Evolutionary conservation across 2,329 filamentous ascomycete genomes (phyloP), one percentile per base, ranked within the genome.

Genomic region (Falciphora oryzae): DNA sequence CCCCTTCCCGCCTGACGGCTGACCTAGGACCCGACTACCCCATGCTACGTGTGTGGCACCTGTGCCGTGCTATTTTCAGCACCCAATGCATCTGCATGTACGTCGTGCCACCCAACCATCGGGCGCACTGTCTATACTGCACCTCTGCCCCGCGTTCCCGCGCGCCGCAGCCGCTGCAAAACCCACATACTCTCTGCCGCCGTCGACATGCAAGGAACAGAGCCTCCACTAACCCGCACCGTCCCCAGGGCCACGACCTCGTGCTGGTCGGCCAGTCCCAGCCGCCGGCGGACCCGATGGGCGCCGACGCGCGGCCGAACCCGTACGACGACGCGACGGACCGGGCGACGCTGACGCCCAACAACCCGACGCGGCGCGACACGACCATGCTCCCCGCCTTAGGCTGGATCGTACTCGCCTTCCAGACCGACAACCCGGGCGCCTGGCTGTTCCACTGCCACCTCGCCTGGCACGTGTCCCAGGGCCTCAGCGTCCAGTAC

Each of bases 401-500:
- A 27, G 63, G 63, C 35, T 60, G 58, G 57, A 28, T 53, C 35
- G 63, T 64, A 18, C 27, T 64, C 57, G 57, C 57, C 44, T 64
- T 60, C 57, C 25, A 38, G 14, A 60, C 63, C 28, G 32, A 60
- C 22, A 64, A 64, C 57, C 63, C 63, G 38, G 63, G 63, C 35
- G 63, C 63, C 57, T 64, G 63, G 63, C 57, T 64, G 29, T 64
- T 64, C 57, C 63, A 64, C 63, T 64, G 63, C 57, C 63, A 64
- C 57, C 27, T 64, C 53, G 63, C 57, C 25, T 64, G 63, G 63
- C 63, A 64, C 57, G 58, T 60, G 28, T 32, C 29, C 4, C 63
- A 64, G 57, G 63, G 63, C 27, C 62, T 68, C 6, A 78, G 76
- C 6, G 69, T 83, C 53, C 81, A 84, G 70, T 82, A 83, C 67